A percentile compares a stretch with the other conserved stretches of the same genome.
Evolutionary conservation across 305 asterid genomes (phyloP).

Genomic region (Striga hermonthica): DNA sequence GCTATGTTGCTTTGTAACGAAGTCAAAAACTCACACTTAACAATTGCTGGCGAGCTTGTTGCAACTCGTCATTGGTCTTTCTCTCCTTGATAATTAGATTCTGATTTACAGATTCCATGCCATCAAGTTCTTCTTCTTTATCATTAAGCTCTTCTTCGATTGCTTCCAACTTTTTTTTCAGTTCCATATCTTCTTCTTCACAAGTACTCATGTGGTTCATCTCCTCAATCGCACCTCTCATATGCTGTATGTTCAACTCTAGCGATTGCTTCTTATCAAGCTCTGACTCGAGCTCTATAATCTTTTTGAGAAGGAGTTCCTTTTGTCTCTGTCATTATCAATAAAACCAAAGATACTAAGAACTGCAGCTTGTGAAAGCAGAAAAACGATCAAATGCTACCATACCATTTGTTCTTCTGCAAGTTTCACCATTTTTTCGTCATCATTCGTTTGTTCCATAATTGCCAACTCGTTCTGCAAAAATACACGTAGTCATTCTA

Average conservation of each 20-base stretch:
- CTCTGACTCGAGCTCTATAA: slow-evolving; percentile 57
- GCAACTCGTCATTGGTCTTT: slow-evolving; percentile 67
- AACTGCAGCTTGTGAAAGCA: slow-evolving; percentile 5
- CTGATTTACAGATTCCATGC: slow-evolving; percentile 46
- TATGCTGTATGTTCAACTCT: slow-evolving; percentile 61
- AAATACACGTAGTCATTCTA: slow-evolving; percentile 28
- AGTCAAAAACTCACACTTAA: slow-evolving; percentile 47
- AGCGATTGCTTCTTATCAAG: slow-evolving; percentile 85
- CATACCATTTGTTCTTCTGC: slow-evolving; percentile 73
- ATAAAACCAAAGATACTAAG: slow-evolving; percentile 23
- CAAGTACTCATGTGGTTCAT: slow-evolving; percentile 59
- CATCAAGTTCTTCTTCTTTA: slow-evolving; percentile 63
- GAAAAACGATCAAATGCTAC: slow-evolving; percentile 20
- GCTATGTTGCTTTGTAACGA: slow-evolving; percentile 19
- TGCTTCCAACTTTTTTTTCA: slow-evolving; percentile 45
- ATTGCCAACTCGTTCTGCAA: slow-evolving; percentile 82
- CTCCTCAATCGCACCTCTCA: slow-evolving; percentile 62
- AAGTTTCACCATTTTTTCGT: slow-evolving; percentile 53
- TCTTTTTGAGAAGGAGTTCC: slow-evolving; percentile 53
- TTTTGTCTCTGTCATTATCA: slow-evolving; percentile 57
- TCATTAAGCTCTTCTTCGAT: slow-evolving; percentile 64
- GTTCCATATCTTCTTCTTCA: slow-evolving; percentile 63
- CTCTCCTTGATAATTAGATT: slow-evolving; percentile 62
- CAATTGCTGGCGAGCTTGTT: slow-evolving; percentile 76
- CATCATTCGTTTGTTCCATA: slow-evolving; percentile 54